Evolutionary conservation across 2,329 filamentous ascomycete genomes (phyloP), one percentile per base, ranked within the genome.

Genomic region (Claviceps citrina): DNA sequence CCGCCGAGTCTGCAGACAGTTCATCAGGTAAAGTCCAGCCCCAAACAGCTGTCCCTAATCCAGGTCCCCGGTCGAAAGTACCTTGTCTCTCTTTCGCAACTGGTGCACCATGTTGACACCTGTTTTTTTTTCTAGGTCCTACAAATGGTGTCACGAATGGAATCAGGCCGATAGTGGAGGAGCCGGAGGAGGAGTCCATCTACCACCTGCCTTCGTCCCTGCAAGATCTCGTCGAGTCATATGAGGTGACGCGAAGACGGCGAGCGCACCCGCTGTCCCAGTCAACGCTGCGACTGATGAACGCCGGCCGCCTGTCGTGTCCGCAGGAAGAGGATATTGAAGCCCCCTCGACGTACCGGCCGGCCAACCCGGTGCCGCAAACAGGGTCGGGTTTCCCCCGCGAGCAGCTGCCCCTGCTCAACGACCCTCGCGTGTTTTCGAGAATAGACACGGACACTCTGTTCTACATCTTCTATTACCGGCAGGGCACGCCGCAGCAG

Each of bases 381-480:
- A 82, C 82, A 5, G 79, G 79, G 3, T 68, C 83, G 7, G 84
- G 91, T 49, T 98, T 93, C 59, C 91, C 91, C 6, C 85, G 93
- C 55, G 86, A 95, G 55, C 82, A 87, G n/a, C 68, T 95, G 31
- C 67, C 81, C 2, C 85, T 96, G 47, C 89, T 96, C 51, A 86
- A 95, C 51, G 86, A 98, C 59, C 83, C 85, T 26, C 71, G 83
- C 35, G 64, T 98, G 45, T 98, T 95, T 61, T 74, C 75, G 20
- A 75, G 84, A 43, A 89, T 98, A 44, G 91, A 98, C 54, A 86
- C 87, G 0, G 91, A 98, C 56, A 94, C 89, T 24, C 70, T 98
- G 8, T 98, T 98, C 63, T 98, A 98, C 63, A 83, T 94, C 34
- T 98, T 98, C 64, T 98, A 98, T 68, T 98, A 98, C 67, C 85